Percentiles rank a stretch among this genome's conserved stretches.
phyloP scores from a whole-genome alignment of 768 basidiomycete genomes.

The Kwoniella dejecticola region DNA sequence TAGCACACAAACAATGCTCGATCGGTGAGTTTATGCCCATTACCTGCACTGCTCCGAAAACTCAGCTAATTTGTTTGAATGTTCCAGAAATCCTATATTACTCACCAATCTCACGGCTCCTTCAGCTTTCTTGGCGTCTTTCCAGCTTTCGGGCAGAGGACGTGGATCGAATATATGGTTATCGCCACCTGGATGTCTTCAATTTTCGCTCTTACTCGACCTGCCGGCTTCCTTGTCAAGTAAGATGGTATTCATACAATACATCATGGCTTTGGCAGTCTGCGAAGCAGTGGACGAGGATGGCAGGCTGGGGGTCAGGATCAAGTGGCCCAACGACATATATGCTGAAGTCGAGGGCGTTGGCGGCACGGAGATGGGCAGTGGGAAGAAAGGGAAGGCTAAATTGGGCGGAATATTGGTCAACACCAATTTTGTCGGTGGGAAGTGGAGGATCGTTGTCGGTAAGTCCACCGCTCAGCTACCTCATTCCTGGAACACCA shows the following conservation, averaged over 20 bases:
- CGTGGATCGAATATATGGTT: slow-evolving; percentile 89
- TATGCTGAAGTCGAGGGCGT: slow-evolving; percentile 66
- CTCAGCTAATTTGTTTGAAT: no score
- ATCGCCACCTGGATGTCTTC: slow-evolving; percentile 84
- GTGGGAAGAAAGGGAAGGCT: slow-evolving; percentile 59
- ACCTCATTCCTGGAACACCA: no score
- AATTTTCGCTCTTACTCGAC: slow-evolving; percentile 75
- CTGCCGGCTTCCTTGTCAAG: slow-evolving; percentile 62
- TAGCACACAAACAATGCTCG: slow-evolving; percentile 91
- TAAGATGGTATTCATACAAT: slow-evolving; percentile 85
- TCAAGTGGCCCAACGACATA: slow-evolving; percentile 98
- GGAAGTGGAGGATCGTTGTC: slow-evolving; percentile 73
- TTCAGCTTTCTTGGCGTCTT: slow-evolving; percentile 77
- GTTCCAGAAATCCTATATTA: slow-evolving; percentile 80
- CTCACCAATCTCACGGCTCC: slow-evolving; percentile 72
- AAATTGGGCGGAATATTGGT: slow-evolving; percentile 93
- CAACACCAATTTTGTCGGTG: slow-evolving; percentile 77
- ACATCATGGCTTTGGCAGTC: slow-evolving; percentile 87
- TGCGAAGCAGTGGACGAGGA: slow-evolving; percentile 74
- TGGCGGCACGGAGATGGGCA: slow-evolving; percentile 54
- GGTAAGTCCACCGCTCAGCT: no score
- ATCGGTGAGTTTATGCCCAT: slow-evolving; percentile 65
- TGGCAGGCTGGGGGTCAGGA: slow-evolving; percentile 64
- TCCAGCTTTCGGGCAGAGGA: slow-evolving; percentile 84
- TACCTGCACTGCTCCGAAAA: no score